Evolutionary conservation across 164 flowering plant genomes (phyloP), one percentile per base, ranked within the genome.

Genomic region (Stephania japonica): DNA sequence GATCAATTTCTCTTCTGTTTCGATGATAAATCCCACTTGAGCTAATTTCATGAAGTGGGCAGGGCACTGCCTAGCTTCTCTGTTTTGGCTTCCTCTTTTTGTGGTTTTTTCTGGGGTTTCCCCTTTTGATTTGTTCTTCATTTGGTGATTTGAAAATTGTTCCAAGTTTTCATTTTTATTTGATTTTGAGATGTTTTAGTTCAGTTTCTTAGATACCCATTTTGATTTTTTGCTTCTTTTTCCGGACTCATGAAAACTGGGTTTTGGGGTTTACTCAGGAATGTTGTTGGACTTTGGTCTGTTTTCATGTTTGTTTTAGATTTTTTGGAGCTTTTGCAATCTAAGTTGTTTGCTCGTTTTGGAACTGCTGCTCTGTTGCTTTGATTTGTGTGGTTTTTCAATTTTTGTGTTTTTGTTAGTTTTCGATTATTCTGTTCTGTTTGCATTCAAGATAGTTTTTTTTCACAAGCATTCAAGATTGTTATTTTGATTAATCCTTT

Each of bases 41-140:
- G 65, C 12, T 71, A 19, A 41, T n/a, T 26, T 32, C 61, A 59
- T 63, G 68, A 64, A 66, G 70, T 67, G 66, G 67, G 47, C 27
- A 10, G 7, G 10, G 68, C 12, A 4, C 26, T 62, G 63, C 23
- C 11, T 62, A 23, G 5, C 19, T 21, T 56, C 19, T 56, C 19
- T 56, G 4, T 56, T n/a, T n/a, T 56, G 6, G 21, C 62, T 12
- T 69, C 9, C 26, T 24, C 26, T 26, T 7, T 12, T 25, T 24
- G 13, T 10, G 25, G 18, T 24, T 5, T 10, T 4, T 64, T 64
- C 64, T 74, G 76, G 67, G 27, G 7, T 74, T 38, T 47, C 41
- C 41, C 69, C 42, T 42, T 12, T 73, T 11, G 26, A 64, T 24
- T 41, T 65, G 9, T 42, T 44, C 63, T 62, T 49, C 56, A 25